Base-by-base conservation (phyloP, 1,284 basidiomycete genomes). In the Leccinum pachyderme region DNA sequence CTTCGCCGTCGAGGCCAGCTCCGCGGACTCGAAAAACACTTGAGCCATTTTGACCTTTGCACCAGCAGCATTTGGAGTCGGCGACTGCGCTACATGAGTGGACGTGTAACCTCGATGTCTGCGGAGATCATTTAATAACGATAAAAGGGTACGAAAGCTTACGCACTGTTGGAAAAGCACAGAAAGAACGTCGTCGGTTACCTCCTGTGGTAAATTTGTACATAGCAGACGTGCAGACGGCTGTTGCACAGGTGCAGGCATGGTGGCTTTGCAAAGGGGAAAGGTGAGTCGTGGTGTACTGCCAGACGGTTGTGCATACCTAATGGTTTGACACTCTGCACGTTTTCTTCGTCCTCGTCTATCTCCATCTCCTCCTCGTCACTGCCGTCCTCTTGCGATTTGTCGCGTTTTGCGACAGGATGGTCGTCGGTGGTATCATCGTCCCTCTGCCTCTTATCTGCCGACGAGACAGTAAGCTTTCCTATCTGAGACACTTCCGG, bases 141-240 rank as follows among this genome's bases (percentile, higher is more conserved):
- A 4, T 18, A 37, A 24, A 35, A 7, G 37, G n/a, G 49, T 35
- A 5, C 9, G 18, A 12, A 41, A 47, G 24, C 50, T 51, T 2
- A 81, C 91, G 54, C 66, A 92, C 91, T 93, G 90, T 73, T 93
- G 89, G 75, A 94, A 93, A 18, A 94, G 73, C n/a, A 91, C 86
- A 7, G 84, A 82, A 27, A 93, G 78, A 39, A 91, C 85, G 57
- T 87, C 86, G 62, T 90, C 84, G 24, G 88, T 89, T 29, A 92
- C 87, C 68, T 93, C 90, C 68, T 85, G 82, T 1, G 90, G 90
- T 32, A 93, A 74, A 70, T 91, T 91, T 57, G 86, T 85, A 73
- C 89, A 91, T 55, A 89, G 72, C 52, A 91, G 71, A 49, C 83
- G 79, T 25, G 83, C 73, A n/a, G 87, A 84, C 32, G 82, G 81